Base-by-base conservation (phyloP, 192 early-diverging fungal genomes). In the Powellomyces hirtus region DNA sequence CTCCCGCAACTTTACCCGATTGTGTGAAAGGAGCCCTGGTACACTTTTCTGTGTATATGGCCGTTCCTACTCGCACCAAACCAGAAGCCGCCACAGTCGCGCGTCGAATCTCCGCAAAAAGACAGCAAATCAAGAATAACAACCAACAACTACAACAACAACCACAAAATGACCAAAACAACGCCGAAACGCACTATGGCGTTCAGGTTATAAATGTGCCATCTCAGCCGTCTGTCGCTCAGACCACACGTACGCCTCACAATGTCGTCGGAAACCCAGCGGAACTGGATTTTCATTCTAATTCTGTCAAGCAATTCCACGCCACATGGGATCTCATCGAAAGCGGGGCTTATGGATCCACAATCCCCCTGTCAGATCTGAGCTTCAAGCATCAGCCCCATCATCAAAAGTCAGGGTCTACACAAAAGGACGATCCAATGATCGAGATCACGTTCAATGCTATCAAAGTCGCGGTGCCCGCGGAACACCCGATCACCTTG, bases 291-390 rank as follows among this genome's bases (percentile, higher is more conserved):
- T 42, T 29, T 14, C 36, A 36, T 62, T 1, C 20, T 18, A 16
- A 24, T 16, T 14, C 46, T 49, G 4, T 16, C 55, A 38, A 62
- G 27, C 22, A 62, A 24, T 38, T 62, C 22, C 60, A 40, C 20
- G 33, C 33, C 37, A 62, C 60, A 26, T 62, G 60, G 60, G 60
- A 62, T 24, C 24, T 62, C 13, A 62, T 62, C 26, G 60, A 62
- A 22, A 62, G 37, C 11, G 60, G 60, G 6, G 34, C 60, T 14
- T 56, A 56, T 1, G 14, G 46, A 31, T 10, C 24, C 33, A 40
- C 26, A 0, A 20, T 22, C 33, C 16, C 1, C 14, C 36, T 0
- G 27, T 56, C 27, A n/a, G 27, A 16, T 44, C 42, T 13, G 42
- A 44, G 10, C 11, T n/a, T 44, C 11, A 2, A 35, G 34, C 27